Conservation (phyloP, 1,284 basidiomycete genomes). For the Moesziomyces sp. region DNA sequence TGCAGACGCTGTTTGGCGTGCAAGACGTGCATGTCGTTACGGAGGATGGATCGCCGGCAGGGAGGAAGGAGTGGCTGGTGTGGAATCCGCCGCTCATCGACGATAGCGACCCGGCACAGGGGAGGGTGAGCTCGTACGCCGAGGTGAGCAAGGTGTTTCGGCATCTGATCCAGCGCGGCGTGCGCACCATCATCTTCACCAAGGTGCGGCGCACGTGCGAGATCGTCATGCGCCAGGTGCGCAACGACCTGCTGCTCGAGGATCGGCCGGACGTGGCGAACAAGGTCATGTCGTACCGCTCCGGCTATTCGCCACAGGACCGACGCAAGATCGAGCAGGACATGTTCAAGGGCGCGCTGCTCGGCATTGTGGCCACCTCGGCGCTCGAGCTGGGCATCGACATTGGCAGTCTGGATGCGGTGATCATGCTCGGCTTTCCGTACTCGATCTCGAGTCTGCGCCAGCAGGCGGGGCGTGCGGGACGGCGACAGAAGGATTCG, state of each 20-base stretch:
- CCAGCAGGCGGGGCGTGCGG: conserved; percentile 89
- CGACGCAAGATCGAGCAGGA: conserved; percentile 84
- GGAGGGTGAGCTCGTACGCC: conserved; percentile 75
- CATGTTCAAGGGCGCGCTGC: conserved; percentile 82
- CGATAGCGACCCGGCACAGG: conserved; percentile 73
- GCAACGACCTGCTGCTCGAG: conserved; percentile 78
- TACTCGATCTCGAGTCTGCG: conserved; percentile 74
- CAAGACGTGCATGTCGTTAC: conserved; percentile 78
- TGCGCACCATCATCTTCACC: conserved; percentile 87
- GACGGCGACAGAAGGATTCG: conserved; percentile 82
- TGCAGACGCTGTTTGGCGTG: conserved; percentile 69
- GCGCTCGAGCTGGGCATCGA: conserved; percentile 91
- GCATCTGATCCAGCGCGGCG: conserved; percentile 82
- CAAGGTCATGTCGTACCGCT: conserved; percentile 84
- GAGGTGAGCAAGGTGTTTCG: conserved; percentile 82
- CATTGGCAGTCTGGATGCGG: conserved; percentile 86
- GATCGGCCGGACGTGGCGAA: conserved; percentile 81
- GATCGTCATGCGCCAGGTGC: conserved; percentile 81
- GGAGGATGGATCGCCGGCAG: conserved; percentile 85
- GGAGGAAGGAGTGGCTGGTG: conserved; percentile 73
- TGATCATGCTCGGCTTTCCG: conserved; percentile 89
- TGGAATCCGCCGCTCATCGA: conserved; percentile 76
- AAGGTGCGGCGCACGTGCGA: conserved; percentile 87
- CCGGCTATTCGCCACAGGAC: conserved; percentile 78
- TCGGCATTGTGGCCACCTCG: conserved; percentile 88